Evolutionary conservation across 345 rosid genomes (phyloP).

Genomic region (Sisymbrium irio): DNA sequence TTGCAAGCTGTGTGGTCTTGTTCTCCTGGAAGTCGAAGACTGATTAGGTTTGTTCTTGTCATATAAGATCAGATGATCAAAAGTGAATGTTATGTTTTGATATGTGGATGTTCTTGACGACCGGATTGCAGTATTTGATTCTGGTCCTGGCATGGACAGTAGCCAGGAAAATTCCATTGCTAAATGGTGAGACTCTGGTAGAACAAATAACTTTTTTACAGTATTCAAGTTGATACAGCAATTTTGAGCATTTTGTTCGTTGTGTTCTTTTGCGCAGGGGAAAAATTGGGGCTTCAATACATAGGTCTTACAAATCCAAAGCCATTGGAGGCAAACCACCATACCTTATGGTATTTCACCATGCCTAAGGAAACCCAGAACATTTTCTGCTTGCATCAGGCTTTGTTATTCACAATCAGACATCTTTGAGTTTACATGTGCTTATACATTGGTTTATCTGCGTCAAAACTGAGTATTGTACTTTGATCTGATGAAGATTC

Average conservation of each 20-base stretch:
- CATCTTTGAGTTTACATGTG: neutral
- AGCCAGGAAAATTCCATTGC: slow-evolving; percentile 41
- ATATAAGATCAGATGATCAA: neutral
- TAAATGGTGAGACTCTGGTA: slow-evolving; percentile 47
- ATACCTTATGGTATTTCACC: slow-evolving; percentile 47
- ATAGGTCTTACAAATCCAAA: slow-evolving; percentile 43
- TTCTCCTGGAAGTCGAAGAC: slow-evolving; percentile 35
- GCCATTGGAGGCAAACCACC: slow-evolving; percentile 71
- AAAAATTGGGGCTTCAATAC: slow-evolving; percentile 65
- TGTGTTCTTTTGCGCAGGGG: slow-evolving; percentile 44
- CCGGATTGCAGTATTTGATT: slow-evolving; percentile 59
- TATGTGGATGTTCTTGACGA: slow-evolving; percentile 46
- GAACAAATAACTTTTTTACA: too few relatives aligned
- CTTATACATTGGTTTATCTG: too few relatives aligned
- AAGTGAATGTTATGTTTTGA: neutral
- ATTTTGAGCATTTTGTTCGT: neutral
- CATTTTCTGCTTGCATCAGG: neutral
- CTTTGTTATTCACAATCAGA: neutral
- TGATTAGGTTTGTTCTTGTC: slow-evolving; percentile 49
- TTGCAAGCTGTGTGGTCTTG: slow-evolving; percentile 76
- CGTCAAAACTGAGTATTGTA: too few relatives aligned
- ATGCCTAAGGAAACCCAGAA: too few relatives aligned
- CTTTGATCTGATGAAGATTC: neutral
- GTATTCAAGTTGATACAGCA: neutral
- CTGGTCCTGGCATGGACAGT: slow-evolving; percentile 77